Evolutionary conservation across 2,329 filamentous ascomycete species (phyloP), one percentile per base, ranked within the genome.

Genomic region (Colletotrichum truncatum): DNA sequence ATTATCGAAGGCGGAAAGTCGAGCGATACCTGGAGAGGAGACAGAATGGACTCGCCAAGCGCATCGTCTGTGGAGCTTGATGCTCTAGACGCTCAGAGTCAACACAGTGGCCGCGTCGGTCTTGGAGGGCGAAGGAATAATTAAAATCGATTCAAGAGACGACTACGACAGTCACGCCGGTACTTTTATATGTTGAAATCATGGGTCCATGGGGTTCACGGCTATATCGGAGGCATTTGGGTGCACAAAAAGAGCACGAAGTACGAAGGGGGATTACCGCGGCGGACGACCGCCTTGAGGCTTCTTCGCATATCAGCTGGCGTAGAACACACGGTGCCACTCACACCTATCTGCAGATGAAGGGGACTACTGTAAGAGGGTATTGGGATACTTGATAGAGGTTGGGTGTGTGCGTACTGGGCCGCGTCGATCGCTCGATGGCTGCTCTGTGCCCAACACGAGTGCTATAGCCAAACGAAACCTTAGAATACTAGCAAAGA

Each of bases 1-100:
- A 70, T 80, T 46, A 77, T 78, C 16, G 74, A 79, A 58, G 75
- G 75, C 25, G 70, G 72, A 16, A 66, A 68, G 38, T 65, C 68
- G 16, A n/a, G 55, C 6, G 25, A 52, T 26, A 43, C 52, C 43
- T 57, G 64, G 61, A 39, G 56, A 43, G 25, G 68, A 45, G 56
- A 71, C 7, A 69, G 71, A 16, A 65, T 65, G 32, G 71, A 69
- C 21, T 75, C 74, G 3, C 68, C 70, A 4, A 75, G 70, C 41
- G 61, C 67, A 49, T 70, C 68, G 10, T 72, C 70, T 9, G 64
- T 70, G 4, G 69, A 70, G 3, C 59, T 69, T 23, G 67, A 72
- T 8, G 70, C 67, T 34, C 46, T 70, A 41, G 70, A 71, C 16
- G 69, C 70, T 5, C 63, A 66, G 34, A 70, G 70, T 18, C 70